Evolutionary conservation across 805 yeast genomes (phyloP).

Genomic region (Candida yuanshanica): DNA sequence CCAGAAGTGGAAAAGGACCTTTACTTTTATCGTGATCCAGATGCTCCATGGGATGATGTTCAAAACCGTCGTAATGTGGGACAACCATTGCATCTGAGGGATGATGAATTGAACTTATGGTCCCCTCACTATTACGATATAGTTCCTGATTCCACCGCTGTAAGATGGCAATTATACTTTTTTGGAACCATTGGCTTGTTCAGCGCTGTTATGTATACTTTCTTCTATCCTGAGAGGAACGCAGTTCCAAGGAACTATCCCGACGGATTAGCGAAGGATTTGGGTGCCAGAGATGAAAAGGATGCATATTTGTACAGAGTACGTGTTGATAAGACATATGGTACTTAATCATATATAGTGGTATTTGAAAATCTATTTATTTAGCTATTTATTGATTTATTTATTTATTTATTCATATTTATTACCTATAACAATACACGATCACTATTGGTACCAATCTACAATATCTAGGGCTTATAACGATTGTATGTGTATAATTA

Average conservation of each 20-base stretch:
- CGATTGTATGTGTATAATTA: neutral
- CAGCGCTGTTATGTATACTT: constrained; percentile 40
- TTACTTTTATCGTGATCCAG: constrained; percentile 66
- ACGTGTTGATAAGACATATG: constrained; percentile 33
- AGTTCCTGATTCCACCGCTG: constrained; percentile 56
- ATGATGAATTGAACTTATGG: constrained; percentile 79
- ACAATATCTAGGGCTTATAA: neutral
- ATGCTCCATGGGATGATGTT: constrained; percentile 68
- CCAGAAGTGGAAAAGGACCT: constrained; percentile 54
- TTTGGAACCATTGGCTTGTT: constrained; percentile 42
- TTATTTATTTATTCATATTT: neutral
- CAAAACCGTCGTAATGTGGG: constrained; percentile 75
- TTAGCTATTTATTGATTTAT: neutral
- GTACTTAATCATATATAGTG: neutral
- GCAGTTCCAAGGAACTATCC: constrained; percentile 77
- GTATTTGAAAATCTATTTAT: constrained; percentile 1
- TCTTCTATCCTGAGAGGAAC: constrained; percentile 58
- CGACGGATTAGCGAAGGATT: constrained; percentile 67
- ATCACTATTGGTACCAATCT: too few relatives aligned
- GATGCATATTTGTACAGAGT: constrained; percentile 34
- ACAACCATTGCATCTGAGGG: constrained; percentile 66
- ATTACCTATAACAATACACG: neutral
- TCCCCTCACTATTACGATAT: constrained; percentile 70
- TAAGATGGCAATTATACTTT: constrained; percentile 50
- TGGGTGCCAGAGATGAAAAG: constrained; percentile 56